Conservation (phyloP, 371 early-diverging fungal genomes). For the Nematocida homosporus region DNA sequence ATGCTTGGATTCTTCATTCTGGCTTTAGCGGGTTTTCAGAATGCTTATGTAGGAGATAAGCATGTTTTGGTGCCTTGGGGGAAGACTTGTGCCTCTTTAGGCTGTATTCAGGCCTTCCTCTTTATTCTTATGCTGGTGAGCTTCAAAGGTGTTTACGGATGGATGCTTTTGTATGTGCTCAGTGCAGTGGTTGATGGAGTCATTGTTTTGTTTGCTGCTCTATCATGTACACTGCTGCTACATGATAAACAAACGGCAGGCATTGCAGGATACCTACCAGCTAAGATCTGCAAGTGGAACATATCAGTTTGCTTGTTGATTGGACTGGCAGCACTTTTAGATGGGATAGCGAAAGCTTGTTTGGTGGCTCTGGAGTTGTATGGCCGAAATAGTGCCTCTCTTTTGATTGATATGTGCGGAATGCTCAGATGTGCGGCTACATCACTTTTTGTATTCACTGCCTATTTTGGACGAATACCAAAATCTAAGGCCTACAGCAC, state of each 20-base stretch:
- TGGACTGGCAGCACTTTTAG: not conserved
- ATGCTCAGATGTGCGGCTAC: conserved; percentile 2
- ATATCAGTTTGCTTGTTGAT: not conserved
- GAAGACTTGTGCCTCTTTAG: not conserved
- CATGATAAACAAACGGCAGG: not conserved
- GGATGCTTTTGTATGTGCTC: conserved; percentile 35
- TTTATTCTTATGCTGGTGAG: not conserved
- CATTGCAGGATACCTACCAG: conserved; percentile 21
- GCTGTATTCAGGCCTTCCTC: conserved; percentile 1
- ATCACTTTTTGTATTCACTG: not conserved
- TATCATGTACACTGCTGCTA: conserved; percentile 8
- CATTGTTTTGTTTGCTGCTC: conserved; percentile 3
- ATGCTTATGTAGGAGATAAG: not conserved
- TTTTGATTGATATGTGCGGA: conserved; percentile 18
- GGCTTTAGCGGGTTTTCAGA: conserved; percentile 12
- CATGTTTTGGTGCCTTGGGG: conserved; percentile 37
- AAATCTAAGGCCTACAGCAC: conserved; percentile 18
- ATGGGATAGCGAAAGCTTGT: conserved; percentile 8
- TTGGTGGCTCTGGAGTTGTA: conserved; percentile 20
- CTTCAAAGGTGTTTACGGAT: conserved; percentile 27
- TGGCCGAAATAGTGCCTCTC: not conserved
- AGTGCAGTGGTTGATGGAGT: conserved; percentile 7
- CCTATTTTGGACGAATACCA: conserved; percentile 29
- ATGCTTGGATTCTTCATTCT: conserved; percentile 7
- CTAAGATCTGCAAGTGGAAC: conserved; percentile 15